Evolutionary conservation across 129 eudicot species (phyloP), one percentile per base, ranked within the genome.

Genomic region (Helianthus tuberosus): DNA sequence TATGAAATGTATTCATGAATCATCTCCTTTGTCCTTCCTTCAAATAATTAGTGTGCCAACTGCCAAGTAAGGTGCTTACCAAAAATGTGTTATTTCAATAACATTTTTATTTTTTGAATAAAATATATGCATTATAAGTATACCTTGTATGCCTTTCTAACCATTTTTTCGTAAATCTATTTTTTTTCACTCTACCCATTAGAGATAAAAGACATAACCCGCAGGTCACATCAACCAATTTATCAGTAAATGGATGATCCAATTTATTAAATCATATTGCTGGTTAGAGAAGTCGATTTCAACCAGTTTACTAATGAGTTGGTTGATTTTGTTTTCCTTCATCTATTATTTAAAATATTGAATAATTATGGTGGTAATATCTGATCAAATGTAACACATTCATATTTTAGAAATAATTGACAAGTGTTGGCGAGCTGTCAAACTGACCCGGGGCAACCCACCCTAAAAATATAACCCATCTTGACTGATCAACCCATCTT

Each of bases 41-140:
- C 15, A 36, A 13, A 14, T 63, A n/a, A 14, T 63, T 8, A 63
- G 8, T 3, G 9, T 12, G 9, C 43, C n/a, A n/a, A n/a, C n/a
- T n/a, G n/a, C n/a, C 25, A 62, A 35, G n/a, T 61, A 36, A 32
- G 47, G n/a, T 62, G 47, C n/a, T 62, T 62, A 62, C 5, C n/a
- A 38, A 63, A 14, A 15, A n/a, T 38, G 15, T 35, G 35, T 11
- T 52, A 11, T 51, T n/a, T 55, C 23, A 8, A 55, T 55, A 55
- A 20, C 10, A 52, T 4, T 52, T 17, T 52, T 54, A 16, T 11
- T 29, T 62, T 6, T 35, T 62, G 15, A 35, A 32, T 61, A 14
- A 29, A 5, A 29, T 61, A 14, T 29, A 61, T 29, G 66, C 41
- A 59, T 59, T 25, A 59, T 59, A 61, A 29, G 1, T 11, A 5